Evolutionary conservation across 805 yeast genomes (phyloP).

Genomic region (Naumovozyma castellii): DNA sequence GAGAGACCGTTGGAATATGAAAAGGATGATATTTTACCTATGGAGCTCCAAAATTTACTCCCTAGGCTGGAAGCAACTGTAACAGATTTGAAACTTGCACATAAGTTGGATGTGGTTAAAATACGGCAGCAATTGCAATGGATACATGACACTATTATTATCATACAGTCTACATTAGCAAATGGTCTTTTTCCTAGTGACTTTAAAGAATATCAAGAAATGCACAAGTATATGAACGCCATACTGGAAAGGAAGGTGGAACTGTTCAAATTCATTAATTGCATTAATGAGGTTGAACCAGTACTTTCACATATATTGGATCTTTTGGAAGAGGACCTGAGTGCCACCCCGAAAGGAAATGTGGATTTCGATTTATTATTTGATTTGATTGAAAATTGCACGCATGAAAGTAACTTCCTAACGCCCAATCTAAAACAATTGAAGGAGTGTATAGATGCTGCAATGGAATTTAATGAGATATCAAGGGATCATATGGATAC

Average conservation of each 20-base stretch:
- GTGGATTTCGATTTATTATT: slow-evolving; percentile 14
- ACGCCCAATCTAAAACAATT: slow-evolving; percentile 22
- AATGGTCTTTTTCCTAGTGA: neutral
- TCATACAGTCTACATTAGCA: neutral
- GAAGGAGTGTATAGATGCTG: slow-evolving; percentile 32
- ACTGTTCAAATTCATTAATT: slow-evolving; percentile 15
- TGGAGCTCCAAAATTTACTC: neutral
- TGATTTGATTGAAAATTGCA: slow-evolving; percentile 28
- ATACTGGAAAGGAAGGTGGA: neutral
- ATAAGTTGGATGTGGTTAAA: neutral
- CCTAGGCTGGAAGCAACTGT: neutral
- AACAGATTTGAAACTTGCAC: neutral
- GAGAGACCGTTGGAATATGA: neutral
- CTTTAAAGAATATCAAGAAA: neutral
- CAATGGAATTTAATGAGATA: slow-evolving; percentile 38
- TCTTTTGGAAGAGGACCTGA: slow-evolving; percentile 26
- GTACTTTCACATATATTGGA: slow-evolving; percentile 30
- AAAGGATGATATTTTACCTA: neutral
- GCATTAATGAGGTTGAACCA: slow-evolving; percentile 30
- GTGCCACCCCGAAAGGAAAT: neutral
- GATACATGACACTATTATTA: neutral
- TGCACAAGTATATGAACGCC: slow-evolving; percentile 1
- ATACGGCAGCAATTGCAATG: neutral
- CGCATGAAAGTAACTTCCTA: slow-evolving; percentile 22
- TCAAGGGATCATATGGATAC: slow-evolving; percentile 34